phyloP scores from a whole-genome alignment of 1,284 basidiomycete genomes.

The Naganishia albida region DNA sequence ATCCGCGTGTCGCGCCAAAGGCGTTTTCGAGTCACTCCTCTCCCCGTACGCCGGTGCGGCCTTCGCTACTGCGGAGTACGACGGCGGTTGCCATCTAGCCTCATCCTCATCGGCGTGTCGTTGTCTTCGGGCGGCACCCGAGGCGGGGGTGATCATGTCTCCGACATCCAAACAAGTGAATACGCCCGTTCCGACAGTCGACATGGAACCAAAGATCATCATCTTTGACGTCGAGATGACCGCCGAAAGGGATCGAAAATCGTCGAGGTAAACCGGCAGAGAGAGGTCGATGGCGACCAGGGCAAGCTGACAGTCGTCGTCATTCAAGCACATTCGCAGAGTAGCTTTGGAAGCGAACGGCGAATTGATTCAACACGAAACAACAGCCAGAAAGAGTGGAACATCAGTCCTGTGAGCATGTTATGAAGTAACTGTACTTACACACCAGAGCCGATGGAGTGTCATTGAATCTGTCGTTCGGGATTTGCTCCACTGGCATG shows the following conservation, averaged over 20 bases:
- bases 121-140: background rate
- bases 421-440: background rate
- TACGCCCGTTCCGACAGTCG: background rate
- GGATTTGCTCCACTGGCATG: conserved; percentile 19
- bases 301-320: conserved; percentile 21
- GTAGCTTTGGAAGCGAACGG: conserved; percentile 4
- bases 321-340: conserved; percentile 24
- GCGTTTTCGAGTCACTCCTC: background rate
- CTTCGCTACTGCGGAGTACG: conserved; percentile 14
- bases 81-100: conserved; percentile 8
- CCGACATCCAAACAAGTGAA: conserved; percentile 6
- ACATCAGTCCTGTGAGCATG: too few relatives aligned
- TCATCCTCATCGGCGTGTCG: background rate
- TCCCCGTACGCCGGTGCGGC: background rate
- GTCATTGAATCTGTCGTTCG: conserved; percentile 7
- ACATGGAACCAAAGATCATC: background rate
- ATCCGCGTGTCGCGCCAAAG: background rate
- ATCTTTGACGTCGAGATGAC: background rate
- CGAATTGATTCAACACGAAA: background rate
- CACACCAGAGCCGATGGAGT: conserved; percentile 12
- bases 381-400: background rate
- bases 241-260: background rate
- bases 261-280: conserved; percentile 10
- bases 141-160: background rate
- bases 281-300: conserved; percentile 11